These are phyloP conservation scores for Apiotrichum mycotoxinovorans DNA, from an alignment of 1,284 basidiomycete species.

Conservation along the genomic window DNA sequence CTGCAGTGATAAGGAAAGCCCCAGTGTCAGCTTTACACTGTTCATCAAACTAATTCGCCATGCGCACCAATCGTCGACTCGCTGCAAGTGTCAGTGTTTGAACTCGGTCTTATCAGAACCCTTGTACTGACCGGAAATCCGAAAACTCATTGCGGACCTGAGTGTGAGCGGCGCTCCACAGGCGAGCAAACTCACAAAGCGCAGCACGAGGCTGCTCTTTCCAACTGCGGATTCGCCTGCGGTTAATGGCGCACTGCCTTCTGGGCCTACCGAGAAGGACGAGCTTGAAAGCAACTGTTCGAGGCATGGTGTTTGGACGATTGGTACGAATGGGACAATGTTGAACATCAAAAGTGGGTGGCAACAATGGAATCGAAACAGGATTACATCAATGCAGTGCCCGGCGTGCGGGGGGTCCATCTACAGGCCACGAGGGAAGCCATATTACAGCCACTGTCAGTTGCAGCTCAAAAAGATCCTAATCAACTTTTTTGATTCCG, in stretches of 20 bases:
- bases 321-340: background rate
- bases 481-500: background rate
- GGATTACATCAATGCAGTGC: too few species aligned
- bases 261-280: conserved; percentile 72
- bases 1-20: conserved; percentile 4
- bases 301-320: conserved; percentile 32
- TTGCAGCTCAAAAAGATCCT: too few species aligned
- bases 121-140: conserved; percentile 73
- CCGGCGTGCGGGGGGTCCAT: too few species aligned
- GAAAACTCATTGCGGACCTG: conserved; percentile 83
- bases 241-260: background rate
- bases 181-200: conserved; percentile 67
- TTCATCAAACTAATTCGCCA: too few species aligned
- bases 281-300: conserved; percentile 61
- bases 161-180: background rate
- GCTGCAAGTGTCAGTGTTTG: conserved; percentile 15
- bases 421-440: too few species aligned
- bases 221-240: conserved; percentile 94
- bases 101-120: background rate
- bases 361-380: conserved; percentile 8
- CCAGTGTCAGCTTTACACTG: background rate
- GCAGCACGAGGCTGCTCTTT: conserved; percentile 90
- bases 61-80: conserved; percentile 48
- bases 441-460: too few species aligned
- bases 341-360: conserved; percentile 5